Evolutionary conservation across 371 early-diverging fungal species (phyloP), one percentile per base, ranked within the genome.

Genomic region (Nematocida ironsii): DNA sequence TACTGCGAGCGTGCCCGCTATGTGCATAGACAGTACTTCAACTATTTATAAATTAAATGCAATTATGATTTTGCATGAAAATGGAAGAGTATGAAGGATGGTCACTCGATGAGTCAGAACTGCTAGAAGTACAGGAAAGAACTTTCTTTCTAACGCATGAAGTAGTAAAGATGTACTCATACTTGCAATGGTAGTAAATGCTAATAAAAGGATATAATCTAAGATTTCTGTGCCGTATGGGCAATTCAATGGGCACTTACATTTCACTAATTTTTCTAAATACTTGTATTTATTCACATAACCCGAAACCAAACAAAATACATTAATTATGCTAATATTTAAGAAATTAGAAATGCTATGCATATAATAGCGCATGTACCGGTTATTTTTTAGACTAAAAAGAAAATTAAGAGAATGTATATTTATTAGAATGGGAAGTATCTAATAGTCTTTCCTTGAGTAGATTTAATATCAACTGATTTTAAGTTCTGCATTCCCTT

Each of bases 401-500:
- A 33, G 33, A 33, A 33, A 33, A 33, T 33, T 64, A 45, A 39
- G 23, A 64, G 64, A 64, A 44, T 64, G 56, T 54, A 69, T 69
- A 69, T 55, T 69, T 55, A 55, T 69, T 55, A 69, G 70, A 54
- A 39, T 54, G 54, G 50, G 56, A 50, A 84, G 71, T 85, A 69
- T 67, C 72, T 84, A 27, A 88, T 68, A 84, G 93, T 94, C 89
- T 92, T 92, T 89, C 95, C 94, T 94, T 96, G 96, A 86, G 94
- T 90, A 84, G 92, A 91, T 93, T 97, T 97, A 90, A 97, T 90
- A 92, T 91, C 93, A 87, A 96, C 91, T 84, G 95, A 93, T 90
- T 92, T 92, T 90, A 96, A 93, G 93, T 95, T 97, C 90, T 96
- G 95, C 94, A 94, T 94, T 91, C 94, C 91, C 91, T 96, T 97